phyloP scores from a whole-genome alignment of 2,329 filamentous ascomycete species.

The Atkinsonella hypoxylon region DNA sequence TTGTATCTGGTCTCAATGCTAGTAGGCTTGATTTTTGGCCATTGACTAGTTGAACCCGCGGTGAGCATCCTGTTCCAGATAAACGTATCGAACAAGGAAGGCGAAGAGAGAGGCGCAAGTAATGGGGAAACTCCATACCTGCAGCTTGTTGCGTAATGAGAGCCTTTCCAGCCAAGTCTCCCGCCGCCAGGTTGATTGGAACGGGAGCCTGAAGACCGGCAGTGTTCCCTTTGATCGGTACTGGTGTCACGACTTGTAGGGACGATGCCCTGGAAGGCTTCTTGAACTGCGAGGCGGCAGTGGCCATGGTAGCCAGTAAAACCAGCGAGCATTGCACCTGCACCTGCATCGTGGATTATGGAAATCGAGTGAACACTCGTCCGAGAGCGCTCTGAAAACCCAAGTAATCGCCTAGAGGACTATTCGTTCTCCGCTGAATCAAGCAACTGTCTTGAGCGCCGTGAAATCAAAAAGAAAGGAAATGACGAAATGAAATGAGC shows the following conservation, averaged over 20 bases:
- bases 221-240: conserved; percentile 12
- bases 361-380: no score
- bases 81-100: neutral
- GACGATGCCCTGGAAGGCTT: neutral
- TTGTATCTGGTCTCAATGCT: conserved; percentile 11
- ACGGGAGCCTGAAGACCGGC: conserved; percentile 11
- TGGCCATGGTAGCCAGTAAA: neutral
- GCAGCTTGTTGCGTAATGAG: conserved; percentile 12
- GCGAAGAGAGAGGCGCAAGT: neutral
- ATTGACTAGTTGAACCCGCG: conserved; percentile 6
- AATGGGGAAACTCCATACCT: conserved; percentile 4
- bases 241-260: conserved; percentile 6
- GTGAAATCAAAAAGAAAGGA: no score
- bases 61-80: neutral
- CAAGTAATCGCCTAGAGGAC: no score
- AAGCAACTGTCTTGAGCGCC: no score
- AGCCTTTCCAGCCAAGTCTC: conserved; percentile 8
- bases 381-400: no score
- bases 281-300: conserved; percentile 1
- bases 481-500: neutral
- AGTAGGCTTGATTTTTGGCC: conserved; percentile 12
- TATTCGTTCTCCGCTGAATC: neutral
- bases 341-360: neutral
- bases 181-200: conserved; percentile 12
- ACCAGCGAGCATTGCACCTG: neutral